These are phyloP conservation scores for Austroboletus novae-zelandiae DNA, from an alignment of 1,284 basidiomycete species.

Conservation along the genomic window DNA sequence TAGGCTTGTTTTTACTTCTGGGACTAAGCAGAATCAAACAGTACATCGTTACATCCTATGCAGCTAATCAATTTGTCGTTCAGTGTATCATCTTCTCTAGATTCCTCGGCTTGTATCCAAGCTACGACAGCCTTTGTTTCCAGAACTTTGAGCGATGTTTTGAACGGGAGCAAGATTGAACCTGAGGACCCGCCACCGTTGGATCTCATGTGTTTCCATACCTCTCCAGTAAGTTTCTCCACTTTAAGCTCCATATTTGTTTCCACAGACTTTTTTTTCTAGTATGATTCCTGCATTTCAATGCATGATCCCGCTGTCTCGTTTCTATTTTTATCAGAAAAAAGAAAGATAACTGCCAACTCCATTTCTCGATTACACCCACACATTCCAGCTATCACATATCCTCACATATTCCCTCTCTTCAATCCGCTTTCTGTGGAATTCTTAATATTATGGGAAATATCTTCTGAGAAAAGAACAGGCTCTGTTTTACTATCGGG, in stretches of 20 bases:
- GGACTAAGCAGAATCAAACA: constrained; percentile 26
- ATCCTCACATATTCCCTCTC: constrained; percentile 72
- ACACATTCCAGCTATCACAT: constrained; percentile 54
- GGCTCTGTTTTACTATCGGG: constrained; percentile 65
- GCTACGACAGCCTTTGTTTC: constrained; percentile 49
- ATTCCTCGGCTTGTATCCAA: constrained; percentile 39
- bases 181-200: constrained; percentile 52
- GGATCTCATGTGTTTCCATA: constrained; percentile 50
- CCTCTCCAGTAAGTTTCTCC: constrained; percentile 41
- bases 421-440: constrained; percentile 74
- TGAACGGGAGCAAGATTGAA: constrained; percentile 48
- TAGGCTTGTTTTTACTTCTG: neutral
- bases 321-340: constrained; percentile 50
- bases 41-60: constrained; percentile 44
- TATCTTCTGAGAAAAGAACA: constrained; percentile 51
- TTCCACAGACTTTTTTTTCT: constrained; percentile 2
- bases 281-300: constrained; percentile 22
- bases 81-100: constrained; percentile 37
- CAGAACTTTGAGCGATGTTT: constrained; percentile 48
- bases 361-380: constrained; percentile 49
- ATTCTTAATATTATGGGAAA: constrained; percentile 71
- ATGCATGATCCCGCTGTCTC: constrained; percentile 34
- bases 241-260: neutral
- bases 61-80: constrained; percentile 52
- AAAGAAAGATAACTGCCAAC: constrained; percentile 42